Evolutionary conservation across 2,329 filamentous ascomycete species (phyloP), one percentile per base, ranked within the genome.

Genomic region (Hypoxylon sp.): DNA sequence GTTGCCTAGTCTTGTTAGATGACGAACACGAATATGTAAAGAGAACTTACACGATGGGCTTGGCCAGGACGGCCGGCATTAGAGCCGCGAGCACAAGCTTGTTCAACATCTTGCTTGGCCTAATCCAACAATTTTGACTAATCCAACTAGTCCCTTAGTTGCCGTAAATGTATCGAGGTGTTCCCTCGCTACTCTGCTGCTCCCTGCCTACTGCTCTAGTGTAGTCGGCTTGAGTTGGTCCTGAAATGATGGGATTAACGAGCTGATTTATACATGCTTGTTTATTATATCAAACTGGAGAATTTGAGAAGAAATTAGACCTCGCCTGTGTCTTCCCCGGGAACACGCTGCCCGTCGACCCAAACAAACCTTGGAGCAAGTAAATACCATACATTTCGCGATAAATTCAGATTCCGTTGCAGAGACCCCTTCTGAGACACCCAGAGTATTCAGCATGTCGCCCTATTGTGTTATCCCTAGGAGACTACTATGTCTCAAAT

Each of bases 81-180:
- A 78, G 73, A 29, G 75, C 74, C 55, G 67, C 75, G 19, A 76
- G 66, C 52, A 78, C 60, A 53, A 75, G 31, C n/a, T 74, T 67
- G 57, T 67, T 73, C 66, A 76, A 71, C 75, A 78, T 77, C 57
- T 65, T 77, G 55, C 66, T 26, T 24, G 57, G n/a, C 63, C 17
- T 22, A 29, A 47, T 48, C 35, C 14, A 46, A 47, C 51, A 31
- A 44, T 22, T 61, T 29, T 53, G 33, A 48, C 60, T 54, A 57
- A 50, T 46, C 11, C 8, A 44, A 53, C 26, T 37, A 39, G 42
- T 64, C 33, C 39, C 44, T 39, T 33, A 52, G 37, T 6, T 26
- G 26, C 26, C 26, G 26, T 62, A 13, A 57, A 14, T 48, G 59
- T 46, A 65, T 42, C 50, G 22, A 59, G 51, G 31, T 26, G 37